These are phyloP conservation scores for Pseudozyma flocculosa DNA, from an alignment of 1,284 basidiomycete genomes.

Conservation along the genomic window DNA sequence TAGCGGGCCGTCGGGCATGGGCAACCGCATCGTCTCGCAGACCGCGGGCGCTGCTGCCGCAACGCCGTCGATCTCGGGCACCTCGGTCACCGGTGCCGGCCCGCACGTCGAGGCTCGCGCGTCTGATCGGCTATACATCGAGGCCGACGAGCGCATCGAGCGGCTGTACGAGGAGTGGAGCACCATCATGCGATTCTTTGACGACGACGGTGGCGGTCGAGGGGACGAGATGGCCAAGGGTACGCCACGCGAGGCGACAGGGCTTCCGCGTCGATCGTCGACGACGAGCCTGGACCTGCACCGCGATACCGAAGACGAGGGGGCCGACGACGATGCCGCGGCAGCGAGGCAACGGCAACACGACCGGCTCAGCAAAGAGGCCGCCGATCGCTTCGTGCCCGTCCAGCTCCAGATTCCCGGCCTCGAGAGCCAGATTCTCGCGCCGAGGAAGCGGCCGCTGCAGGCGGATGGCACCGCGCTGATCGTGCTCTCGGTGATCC, in stretches of 20 bases:
- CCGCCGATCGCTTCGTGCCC: constrained; percentile 24
- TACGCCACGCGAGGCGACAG: too few species aligned
- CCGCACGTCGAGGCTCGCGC: too few species aligned
- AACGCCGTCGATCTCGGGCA: too few species aligned
- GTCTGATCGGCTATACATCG: not conserved
- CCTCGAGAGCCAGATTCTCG: constrained; percentile 15
- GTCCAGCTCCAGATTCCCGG: constrained; percentile 44
- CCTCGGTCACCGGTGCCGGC: too few species aligned
- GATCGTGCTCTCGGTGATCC: constrained; percentile 78
- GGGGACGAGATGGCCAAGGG: too few species aligned
- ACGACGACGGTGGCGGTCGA: not conserved
- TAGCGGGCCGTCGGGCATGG: too few species aligned
- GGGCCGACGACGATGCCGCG: too few species aligned
- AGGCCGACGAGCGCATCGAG: constrained; percentile 54
- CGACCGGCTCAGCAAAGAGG: constrained; percentile 9
- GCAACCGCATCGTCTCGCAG: too few species aligned
- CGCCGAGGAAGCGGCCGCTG: constrained; percentile 6
- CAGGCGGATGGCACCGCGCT: constrained; percentile 73
- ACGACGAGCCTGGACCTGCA: too few species aligned
- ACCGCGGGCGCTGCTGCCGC: too few species aligned
- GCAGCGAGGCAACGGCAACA: not conserved
- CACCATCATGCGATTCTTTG: constrained; percentile 31
- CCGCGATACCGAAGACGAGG: too few species aligned
- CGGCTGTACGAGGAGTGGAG: constrained; percentile 55
- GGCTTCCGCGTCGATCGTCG: too few species aligned